A percentile compares a stretch with the other conserved stretches of the same genome.
Conservation (phyloP, 2,329 filamentous ascomycete genomes). For the Albifimbria verrucaria region DNA sequence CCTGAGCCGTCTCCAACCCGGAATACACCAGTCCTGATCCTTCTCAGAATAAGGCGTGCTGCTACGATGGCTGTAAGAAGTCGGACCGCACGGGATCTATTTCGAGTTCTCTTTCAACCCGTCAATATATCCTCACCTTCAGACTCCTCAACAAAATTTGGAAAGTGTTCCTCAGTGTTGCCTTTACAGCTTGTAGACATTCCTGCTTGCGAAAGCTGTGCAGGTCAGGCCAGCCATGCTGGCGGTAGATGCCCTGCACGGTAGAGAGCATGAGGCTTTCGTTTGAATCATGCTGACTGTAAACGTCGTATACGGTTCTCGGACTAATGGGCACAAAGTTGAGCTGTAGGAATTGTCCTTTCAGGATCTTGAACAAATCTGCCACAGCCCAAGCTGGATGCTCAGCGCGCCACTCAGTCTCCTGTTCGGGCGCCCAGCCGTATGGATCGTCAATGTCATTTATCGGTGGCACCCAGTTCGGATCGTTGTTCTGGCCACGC, state of each 20-base stretch:
- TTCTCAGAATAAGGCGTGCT: constrained; percentile 8
- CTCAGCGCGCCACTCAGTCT: constrained; percentile 20
- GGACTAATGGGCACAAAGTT: constrained; percentile 15
- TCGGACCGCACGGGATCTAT: constrained; percentile 5
- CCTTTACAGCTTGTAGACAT: constrained; percentile 14
- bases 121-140: not conserved
- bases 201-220: constrained; percentile 17
- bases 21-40: constrained; percentile 2
- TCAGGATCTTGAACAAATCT: constrained; percentile 23
- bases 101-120: not conserved
- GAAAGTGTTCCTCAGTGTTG: not conserved
- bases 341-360: constrained; percentile 18
- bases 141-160: not conserved
- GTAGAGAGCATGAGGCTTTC: constrained; percentile 8
- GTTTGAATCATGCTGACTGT: not conserved
- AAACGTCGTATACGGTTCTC: constrained; percentile 5
- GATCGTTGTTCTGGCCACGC: constrained; percentile 2
- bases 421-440: constrained; percentile 18
- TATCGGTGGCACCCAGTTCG: not conserved
- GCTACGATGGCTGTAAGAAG: constrained; percentile 10
- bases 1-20: not conserved
- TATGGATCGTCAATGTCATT: constrained; percentile 13
- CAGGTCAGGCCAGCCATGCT: constrained; percentile 20
- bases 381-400: constrained; percentile 18
- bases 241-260: constrained; percentile 17